Percentiles rank a stretch among this genome's conserved stretches.
Conservation (phyloP, 1,139 yeast species). For the Nakaseomyces nivariensis region DNA sequence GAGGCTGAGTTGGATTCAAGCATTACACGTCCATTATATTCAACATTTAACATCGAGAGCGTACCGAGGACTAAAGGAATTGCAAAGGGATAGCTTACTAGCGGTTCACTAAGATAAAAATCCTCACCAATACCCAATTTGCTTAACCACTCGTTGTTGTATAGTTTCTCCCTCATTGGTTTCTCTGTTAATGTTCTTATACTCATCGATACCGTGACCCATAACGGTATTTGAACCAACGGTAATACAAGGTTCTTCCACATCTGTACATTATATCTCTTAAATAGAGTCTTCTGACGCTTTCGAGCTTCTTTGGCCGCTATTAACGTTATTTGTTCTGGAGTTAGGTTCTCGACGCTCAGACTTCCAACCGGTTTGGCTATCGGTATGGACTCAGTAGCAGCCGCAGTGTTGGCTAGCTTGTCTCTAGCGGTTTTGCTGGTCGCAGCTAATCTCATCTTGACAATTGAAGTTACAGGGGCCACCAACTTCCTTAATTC, state of each 20-base stretch:
- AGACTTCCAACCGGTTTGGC: constrained; percentile 1
- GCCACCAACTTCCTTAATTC: constrained; percentile 56
- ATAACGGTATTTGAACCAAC: constrained; percentile 74
- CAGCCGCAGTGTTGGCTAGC: constrained; percentile 7
- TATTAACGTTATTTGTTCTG: constrained; percentile 66
- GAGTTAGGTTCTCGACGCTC: constrained; percentile 42
- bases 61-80: constrained; percentile 67
- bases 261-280: constrained; percentile 55
- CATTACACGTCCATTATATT: constrained; percentile 60
- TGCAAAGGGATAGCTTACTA: constrained; percentile 27
- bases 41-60: constrained; percentile 64
- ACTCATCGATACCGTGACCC: constrained; percentile 70
- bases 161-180: constrained; percentile 13
- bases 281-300: constrained; percentile 61
- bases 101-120: constrained; percentile 27
- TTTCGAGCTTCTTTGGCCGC: constrained; percentile 70
- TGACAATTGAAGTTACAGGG: constrained; percentile 68
- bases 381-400: constrained; percentile 8
- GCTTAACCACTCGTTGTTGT: constrained; percentile 2
- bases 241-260: constrained; percentile 78
- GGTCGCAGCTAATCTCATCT: constrained; percentile 57
- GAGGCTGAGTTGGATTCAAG: constrained; percentile 19
- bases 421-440: constrained; percentile 12
- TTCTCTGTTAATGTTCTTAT: constrained; percentile 58
- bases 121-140: constrained; percentile 19